Percentiles rank a stretch among this genome's conserved stretches.
phyloP scores from a whole-genome alignment of 1,284 basidiomycete genomes.

The Sporisorium iseilematis-ciliati region DNA sequence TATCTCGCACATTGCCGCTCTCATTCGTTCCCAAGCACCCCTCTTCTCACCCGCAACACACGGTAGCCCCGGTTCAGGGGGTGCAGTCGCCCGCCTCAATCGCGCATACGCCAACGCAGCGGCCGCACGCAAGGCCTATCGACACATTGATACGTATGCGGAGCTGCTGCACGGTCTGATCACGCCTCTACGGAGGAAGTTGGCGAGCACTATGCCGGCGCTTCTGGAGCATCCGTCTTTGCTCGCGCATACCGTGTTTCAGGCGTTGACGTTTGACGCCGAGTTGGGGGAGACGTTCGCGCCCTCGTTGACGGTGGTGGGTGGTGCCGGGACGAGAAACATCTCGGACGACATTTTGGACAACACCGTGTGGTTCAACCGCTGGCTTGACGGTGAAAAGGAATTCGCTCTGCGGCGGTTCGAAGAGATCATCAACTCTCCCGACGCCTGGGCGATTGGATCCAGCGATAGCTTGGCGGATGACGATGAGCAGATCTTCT shows the following conservation, averaged over 20 bases:
- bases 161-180: constrained; percentile 65
- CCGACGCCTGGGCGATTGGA: constrained; percentile 88
- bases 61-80: constrained; percentile 22
- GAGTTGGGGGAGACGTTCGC: constrained; percentile 73
- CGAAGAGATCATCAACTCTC: constrained; percentile 81
- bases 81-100: constrained; percentile 16
- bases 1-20: constrained; percentile 87
- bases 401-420: constrained; percentile 83
- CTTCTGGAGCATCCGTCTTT: constrained; percentile 84
- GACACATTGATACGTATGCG: constrained; percentile 51
- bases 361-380: constrained; percentile 86
- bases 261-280: constrained; percentile 88
- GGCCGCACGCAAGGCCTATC: constrained; percentile 75
- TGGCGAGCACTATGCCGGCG: constrained; percentile 74
- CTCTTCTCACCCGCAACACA: constrained; percentile 76
- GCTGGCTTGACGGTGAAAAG: constrained; percentile 77
- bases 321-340: constrained; percentile 32
- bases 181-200: constrained; percentile 54
- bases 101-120: constrained; percentile 76
- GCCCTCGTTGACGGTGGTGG: constrained; percentile 49
- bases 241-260: constrained; percentile 94
- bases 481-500: constrained; percentile 71
- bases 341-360: constrained; percentile 81
- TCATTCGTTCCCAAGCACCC: constrained; percentile 70
- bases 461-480: constrained; percentile 74